These are phyloP conservation scores for Letharia columbiana DNA, from an alignment of 495 filamentous ascomycete genomes.

Conservation along the genomic window DNA sequence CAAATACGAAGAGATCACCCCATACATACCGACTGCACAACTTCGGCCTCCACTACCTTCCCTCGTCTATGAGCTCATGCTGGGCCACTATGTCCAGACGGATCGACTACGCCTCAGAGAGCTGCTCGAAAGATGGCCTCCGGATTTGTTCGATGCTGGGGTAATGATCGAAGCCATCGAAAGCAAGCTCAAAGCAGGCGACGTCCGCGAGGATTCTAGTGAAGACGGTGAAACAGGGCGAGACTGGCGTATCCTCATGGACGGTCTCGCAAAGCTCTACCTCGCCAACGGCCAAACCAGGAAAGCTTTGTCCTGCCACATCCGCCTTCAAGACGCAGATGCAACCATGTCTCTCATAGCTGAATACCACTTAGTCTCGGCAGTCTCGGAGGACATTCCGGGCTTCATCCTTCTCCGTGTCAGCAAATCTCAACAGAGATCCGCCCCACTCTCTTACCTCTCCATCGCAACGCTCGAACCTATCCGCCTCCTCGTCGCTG, in stretches of 20 bases:
- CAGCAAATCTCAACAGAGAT: slow-evolving; percentile 58
- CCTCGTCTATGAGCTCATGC: slow-evolving; percentile 75
- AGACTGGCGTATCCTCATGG: slow-evolving; percentile 78
- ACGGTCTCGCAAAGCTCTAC: slow-evolving; percentile 74
- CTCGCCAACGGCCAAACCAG: slow-evolving; percentile 67
- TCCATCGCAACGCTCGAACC: slow-evolving; percentile 71
- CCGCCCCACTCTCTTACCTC: slow-evolving; percentile 59
- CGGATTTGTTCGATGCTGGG: slow-evolving; percentile 70
- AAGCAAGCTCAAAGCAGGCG: slow-evolving; percentile 58
- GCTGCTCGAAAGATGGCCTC: slow-evolving; percentile 75
- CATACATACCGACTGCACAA: slow-evolving; percentile 65
- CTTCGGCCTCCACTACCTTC: slow-evolving; percentile 72
- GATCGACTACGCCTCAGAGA: slow-evolving; percentile 63
- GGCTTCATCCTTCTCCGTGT: slow-evolving; percentile 82
- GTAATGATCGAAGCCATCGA: slow-evolving; percentile 63
- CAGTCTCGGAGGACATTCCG: slow-evolving; percentile 78
- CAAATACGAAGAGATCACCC: slow-evolving; percentile 81
- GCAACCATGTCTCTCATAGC: slow-evolving; percentile 75
- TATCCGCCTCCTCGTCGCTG: slow-evolving; percentile 77
- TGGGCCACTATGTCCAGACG: slow-evolving; percentile 72
- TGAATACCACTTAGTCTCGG: slow-evolving; percentile 75
- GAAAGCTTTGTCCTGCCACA: slow-evolving; percentile 81
- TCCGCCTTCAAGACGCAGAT: slow-evolving; percentile 84
- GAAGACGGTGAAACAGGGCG: slow-evolving; percentile 56
- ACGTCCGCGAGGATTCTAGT: slow-evolving; percentile 59